phyloP scores from a whole-genome alignment of 495 filamentous ascomycete genomes.

The Annulohypoxylon stygium region DNA sequence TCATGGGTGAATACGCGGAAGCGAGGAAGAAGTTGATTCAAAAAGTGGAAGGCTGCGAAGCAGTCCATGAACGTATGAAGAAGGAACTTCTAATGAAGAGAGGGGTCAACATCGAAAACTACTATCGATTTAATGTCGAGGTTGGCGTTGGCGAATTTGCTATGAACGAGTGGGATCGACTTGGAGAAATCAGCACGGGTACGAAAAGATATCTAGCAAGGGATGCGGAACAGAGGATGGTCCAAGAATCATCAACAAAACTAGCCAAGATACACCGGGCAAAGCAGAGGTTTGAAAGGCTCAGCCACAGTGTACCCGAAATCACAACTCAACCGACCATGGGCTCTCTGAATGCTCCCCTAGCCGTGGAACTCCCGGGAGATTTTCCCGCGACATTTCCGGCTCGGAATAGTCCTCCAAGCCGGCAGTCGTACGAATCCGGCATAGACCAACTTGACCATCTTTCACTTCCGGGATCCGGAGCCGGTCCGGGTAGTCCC shows the following conservation, averaged over 20 bases:
- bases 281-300: constrained; percentile 59
- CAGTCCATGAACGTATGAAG: constrained; percentile 87
- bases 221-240: constrained; percentile 79
- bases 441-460: constrained; percentile 59
- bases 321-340: constrained; percentile 50
- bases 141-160: constrained; percentile 97
- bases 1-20: constrained; percentile 92
- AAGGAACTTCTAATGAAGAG: constrained; percentile 79
- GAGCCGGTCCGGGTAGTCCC: constrained; percentile 42
- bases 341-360: constrained; percentile 53
- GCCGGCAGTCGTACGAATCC: constrained; percentile 63
- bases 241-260: constrained; percentile 80
- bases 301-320: constrained; percentile 47
- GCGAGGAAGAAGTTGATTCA: constrained; percentile 83
- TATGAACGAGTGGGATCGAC: constrained; percentile 97
- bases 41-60: constrained; percentile 96
- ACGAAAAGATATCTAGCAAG: constrained; percentile 86
- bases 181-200: constrained; percentile 92
- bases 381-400: constrained; percentile 56
- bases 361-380: constrained; percentile 63
- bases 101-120: constrained; percentile 87
- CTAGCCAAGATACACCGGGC: constrained; percentile 85
- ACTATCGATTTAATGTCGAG: constrained; percentile 97
- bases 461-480: constrained; percentile 51
- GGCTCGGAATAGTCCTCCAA: constrained; percentile 50